A percentile compares a stretch with the other conserved stretches of the same genome.
phyloP scores from a whole-genome alignment of 441 rosid species.

The Populus hybrid region DNA sequence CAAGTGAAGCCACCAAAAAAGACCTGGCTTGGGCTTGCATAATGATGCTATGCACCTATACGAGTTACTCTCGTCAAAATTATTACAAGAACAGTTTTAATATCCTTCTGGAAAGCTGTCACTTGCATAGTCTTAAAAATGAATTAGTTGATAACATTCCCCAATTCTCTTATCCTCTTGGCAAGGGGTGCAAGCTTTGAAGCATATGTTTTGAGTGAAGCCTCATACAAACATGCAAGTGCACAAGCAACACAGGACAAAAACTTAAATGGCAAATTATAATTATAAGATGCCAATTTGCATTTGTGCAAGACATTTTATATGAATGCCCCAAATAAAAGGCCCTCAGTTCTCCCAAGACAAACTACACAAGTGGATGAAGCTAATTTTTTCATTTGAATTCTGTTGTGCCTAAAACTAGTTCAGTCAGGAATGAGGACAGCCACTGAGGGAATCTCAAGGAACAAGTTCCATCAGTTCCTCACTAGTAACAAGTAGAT shows the following conservation, averaged over 20 bases:
- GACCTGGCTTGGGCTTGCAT: neutral
- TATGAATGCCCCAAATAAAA: neutral
- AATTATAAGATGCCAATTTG: neutral
- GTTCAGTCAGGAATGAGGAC: neutral
- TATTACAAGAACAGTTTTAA: neutral
- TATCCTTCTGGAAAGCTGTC: neutral
- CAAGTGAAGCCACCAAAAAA: neutral
- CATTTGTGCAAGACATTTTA: neutral
- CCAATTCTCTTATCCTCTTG: neutral
- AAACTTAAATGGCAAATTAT: neutral
- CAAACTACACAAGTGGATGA: neutral
- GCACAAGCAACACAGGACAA: neutral
- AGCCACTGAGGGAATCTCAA: neutral
- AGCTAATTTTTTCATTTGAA: neutral
- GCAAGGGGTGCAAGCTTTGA: neutral
- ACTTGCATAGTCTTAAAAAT: neutral
- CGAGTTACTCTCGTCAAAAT: neutral
- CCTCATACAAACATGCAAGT: neutral
- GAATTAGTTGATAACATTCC: neutral
- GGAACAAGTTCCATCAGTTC: neutral
- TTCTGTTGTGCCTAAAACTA: too few relatives aligned
- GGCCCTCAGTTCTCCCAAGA: neutral
- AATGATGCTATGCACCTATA: neutral
- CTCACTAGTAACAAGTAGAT: neutral
- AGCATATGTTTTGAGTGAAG: neutral